Base-by-base conservation (phyloP, 352 stramenopile species). In the Lagenidium giganteum region DNA sequence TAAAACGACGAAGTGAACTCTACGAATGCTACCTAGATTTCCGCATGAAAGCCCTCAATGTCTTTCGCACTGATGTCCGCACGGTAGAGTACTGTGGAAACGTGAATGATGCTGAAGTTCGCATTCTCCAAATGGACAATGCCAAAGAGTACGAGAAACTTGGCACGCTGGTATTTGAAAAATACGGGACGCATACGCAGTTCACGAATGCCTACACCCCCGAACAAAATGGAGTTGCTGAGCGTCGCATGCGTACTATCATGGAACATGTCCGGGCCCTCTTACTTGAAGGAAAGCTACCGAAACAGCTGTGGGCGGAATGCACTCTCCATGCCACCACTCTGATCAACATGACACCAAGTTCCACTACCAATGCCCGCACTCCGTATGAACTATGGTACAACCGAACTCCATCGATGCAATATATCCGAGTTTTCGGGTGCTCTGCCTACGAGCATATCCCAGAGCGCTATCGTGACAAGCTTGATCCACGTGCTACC, bases 21-120 rank as follows among this genome's bases (percentile, higher is more conserved):
- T 51, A 43, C 28, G 24, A 23, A 18, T 51, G 34, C 33, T 42
- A 38, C 33, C 30, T 42, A 14, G 42, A 50, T 18, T 50, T 42
- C 33, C 29, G 42, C 3, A 12, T 8, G 14, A 40, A 41, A 25
- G 42, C 42, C 22, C 29, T 50, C 20, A 50, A 50, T 24, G 25
- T 41, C 8, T 47, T 50, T 50, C 20, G 30, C 8, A 34, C 14
- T 14, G 42, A 50, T 30, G 24, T 42, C 14, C 31, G 33, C 20
- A 42, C 24, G 4, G 22, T 50, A 14, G 42, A 50, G 22, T 50
- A 34, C n/a, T 14, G 16, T 5, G 17, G 30, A 18, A 41, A 42
- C 20, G 13, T 25, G 24, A 30, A 42, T 36, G 43, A 47, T 16
- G 21, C 13, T 14, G 37, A 54, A 28, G 42, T 47, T 16, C 6